Evolutionary conservation across 495 filamentous ascomycete species (phyloP).

Genomic region (Penicillium salamii): DNA sequence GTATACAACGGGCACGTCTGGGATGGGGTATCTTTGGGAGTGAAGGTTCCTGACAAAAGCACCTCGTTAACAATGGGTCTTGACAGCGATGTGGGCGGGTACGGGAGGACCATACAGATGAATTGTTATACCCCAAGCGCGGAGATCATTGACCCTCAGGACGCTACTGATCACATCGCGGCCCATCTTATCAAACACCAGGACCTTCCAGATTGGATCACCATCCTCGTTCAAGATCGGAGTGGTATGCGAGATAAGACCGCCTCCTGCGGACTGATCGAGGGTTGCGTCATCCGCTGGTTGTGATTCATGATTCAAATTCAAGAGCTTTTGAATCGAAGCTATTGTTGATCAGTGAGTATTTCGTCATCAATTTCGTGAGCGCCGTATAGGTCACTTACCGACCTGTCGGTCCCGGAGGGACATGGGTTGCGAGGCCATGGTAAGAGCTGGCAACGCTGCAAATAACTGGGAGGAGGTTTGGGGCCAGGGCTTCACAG

Average conservation of each 20-base stretch:
- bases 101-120: slow-evolving; percentile 63
- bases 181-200: slow-evolving; percentile 69
- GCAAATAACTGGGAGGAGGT: slow-evolving; percentile 7
- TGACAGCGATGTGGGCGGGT: background rate
- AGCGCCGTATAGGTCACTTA: slow-evolving; percentile 55
- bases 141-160: slow-evolving; percentile 84
- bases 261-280: slow-evolving; percentile 49
- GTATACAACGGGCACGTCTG: slow-evolving; percentile 95
- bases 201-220: slow-evolving; percentile 73
- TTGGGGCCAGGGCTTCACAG: slow-evolving; percentile 20
- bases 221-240: slow-evolving; percentile 86
- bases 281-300: slow-evolving; percentile 54
- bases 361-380: slow-evolving; percentile 3
- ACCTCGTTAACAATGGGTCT: slow-evolving; percentile 11
- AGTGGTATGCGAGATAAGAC: slow-evolving; percentile 64
- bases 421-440: slow-evolving; percentile 72
- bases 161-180: slow-evolving; percentile 88
- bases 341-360: slow-evolving; percentile 51
- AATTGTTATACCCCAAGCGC: slow-evolving; percentile 93
- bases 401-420: slow-evolving; percentile 96
- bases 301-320: slow-evolving; percentile 75
- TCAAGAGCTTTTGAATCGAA: slow-evolving; percentile 93
- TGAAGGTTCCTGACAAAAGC: slow-evolving; percentile 64
- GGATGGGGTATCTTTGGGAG: slow-evolving; percentile 81
- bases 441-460: slow-evolving; percentile 38